Percentiles rank a stretch among this genome's conserved stretches.
These are phyloP conservation scores for Spergularia bocconei DNA, from an alignment of 148 eudicot genomes.

Conservation along the genomic window DNA sequence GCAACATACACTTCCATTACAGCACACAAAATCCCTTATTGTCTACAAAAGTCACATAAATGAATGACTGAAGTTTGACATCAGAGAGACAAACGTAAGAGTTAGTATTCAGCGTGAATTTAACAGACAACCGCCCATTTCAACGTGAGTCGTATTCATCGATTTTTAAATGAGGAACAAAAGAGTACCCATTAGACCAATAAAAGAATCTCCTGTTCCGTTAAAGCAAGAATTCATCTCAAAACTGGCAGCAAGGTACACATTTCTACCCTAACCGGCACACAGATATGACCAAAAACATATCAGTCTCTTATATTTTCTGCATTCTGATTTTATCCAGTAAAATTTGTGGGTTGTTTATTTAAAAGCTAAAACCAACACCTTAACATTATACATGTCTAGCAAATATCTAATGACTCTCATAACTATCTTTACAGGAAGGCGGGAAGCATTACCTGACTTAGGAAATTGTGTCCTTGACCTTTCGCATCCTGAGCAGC, in stretches of 20 bases:
- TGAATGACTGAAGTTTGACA: background rate
- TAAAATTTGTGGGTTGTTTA: background rate
- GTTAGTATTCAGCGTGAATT: background rate
- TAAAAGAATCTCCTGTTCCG: no score
- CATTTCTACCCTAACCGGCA: background rate
- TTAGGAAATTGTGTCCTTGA: constrained; percentile 66
- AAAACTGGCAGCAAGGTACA: background rate
- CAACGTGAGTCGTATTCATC: background rate
- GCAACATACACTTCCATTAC: background rate
- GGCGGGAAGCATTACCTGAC: constrained; percentile 51
- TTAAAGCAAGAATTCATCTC: no score
- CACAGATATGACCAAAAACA: background rate
- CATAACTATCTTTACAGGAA: background rate
- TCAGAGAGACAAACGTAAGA: background rate
- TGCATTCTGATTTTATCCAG: background rate
- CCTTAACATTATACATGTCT: background rate
- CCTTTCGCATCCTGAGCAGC: constrained; percentile 51
- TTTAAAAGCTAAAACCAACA: constrained; percentile 1
- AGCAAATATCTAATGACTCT: constrained; percentile 2
- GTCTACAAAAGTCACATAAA: background rate
- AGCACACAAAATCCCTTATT: background rate
- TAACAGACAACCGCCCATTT: background rate
- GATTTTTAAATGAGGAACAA: no score
- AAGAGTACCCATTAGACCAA: no score
- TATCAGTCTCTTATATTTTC: background rate